Evolutionary conservation across 148 eudicot genomes (phyloP).

Genomic region (Amaranthus cruentus): DNA sequence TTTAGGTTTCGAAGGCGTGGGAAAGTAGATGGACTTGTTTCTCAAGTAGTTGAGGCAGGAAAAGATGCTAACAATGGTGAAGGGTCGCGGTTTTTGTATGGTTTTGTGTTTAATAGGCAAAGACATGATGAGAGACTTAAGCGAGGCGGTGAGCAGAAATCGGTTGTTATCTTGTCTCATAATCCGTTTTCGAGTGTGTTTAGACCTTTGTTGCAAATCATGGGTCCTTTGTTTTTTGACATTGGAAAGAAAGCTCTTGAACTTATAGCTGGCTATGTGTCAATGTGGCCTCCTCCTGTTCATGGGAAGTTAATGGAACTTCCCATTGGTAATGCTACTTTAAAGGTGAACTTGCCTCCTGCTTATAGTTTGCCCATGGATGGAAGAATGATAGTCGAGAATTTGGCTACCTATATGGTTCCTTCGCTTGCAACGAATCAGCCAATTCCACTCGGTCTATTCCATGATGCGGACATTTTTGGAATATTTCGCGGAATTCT

Average conservation of each 20-base stretch:
- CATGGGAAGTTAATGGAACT: slow-evolving; percentile 90
- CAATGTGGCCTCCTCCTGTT: slow-evolving; percentile 77
- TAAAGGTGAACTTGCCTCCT: slow-evolving; percentile 84
- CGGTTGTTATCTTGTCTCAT: slow-evolving; percentile 87
- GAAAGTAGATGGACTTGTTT: slow-evolving; percentile 21
- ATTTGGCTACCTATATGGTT: slow-evolving; percentile 55
- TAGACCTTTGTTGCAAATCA: slow-evolving; percentile 81
- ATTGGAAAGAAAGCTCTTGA: slow-evolving; percentile 87
- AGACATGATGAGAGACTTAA: slow-evolving; percentile 95
- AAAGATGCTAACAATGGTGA: slow-evolving; percentile 20
- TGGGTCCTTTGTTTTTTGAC: slow-evolving; percentile 93
- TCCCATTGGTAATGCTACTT: slow-evolving; percentile 81
- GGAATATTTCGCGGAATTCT: slow-evolving; percentile 83
- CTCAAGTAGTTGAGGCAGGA: slow-evolving; percentile 45
- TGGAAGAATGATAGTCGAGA: slow-evolving; percentile 46
- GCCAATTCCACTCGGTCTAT: slow-evolving; percentile 81
- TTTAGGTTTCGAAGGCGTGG: slow-evolving; percentile 61
- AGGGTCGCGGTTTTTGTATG: slow-evolving; percentile 54
- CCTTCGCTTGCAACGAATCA: slow-evolving; percentile 78
- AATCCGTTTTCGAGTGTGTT: slow-evolving; percentile 81
- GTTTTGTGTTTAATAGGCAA: slow-evolving; percentile 94
- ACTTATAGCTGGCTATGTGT: slow-evolving; percentile 74
- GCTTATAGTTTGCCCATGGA: slow-evolving; percentile 73
- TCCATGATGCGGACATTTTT: slow-evolving; percentile 88
- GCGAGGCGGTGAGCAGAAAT: slow-evolving; percentile 97